phyloP scores from a whole-genome alignment of 2,329 filamentous ascomycete species.

The Colletotrichum karsti region DNA sequence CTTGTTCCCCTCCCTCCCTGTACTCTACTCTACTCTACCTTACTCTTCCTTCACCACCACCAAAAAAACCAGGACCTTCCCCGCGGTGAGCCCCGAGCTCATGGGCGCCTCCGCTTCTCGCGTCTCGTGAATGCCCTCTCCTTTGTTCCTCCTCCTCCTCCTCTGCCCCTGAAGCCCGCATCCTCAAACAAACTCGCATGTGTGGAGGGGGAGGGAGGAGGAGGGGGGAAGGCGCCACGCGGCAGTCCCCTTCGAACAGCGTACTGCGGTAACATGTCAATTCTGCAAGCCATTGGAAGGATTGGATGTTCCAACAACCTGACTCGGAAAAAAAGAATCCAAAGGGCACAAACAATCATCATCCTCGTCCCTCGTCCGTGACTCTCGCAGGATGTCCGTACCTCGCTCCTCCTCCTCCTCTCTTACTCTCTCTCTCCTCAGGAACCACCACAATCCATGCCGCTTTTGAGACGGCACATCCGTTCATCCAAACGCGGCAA shows the following conservation, averaged over 20 bases:
- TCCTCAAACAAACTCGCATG: slow-evolving; percentile 14
- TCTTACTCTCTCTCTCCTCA: background rate
- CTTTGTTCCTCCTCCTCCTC: slow-evolving; percentile 3
- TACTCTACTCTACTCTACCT: no score
- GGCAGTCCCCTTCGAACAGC: slow-evolving; percentile 16
- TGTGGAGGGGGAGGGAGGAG: background rate
- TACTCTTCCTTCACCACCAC: background rate
- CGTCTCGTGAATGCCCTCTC: background rate
- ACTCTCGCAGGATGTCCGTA: background rate
- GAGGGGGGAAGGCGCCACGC: background rate
- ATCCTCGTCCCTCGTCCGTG: no score
- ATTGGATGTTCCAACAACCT: no score
- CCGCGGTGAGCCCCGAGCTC: slow-evolving; percentile 2
- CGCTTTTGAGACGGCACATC: slow-evolving; percentile 16
- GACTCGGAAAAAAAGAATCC: no score
- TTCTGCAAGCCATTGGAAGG: background rate
- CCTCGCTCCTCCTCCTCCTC: no score
- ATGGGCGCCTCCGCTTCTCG: background rate
- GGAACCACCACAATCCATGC: background rate
- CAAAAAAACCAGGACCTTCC: background rate
- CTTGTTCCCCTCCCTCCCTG: no score
- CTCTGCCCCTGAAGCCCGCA: no score
- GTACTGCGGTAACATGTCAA: no score
- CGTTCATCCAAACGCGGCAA: slow-evolving; percentile 26
- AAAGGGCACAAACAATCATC: no score